Evolutionary conservation across 495 filamentous ascomycete genomes (phyloP), one percentile per base, ranked within the genome.

Genomic region (Hyaloscypha hepaticicola): DNA sequence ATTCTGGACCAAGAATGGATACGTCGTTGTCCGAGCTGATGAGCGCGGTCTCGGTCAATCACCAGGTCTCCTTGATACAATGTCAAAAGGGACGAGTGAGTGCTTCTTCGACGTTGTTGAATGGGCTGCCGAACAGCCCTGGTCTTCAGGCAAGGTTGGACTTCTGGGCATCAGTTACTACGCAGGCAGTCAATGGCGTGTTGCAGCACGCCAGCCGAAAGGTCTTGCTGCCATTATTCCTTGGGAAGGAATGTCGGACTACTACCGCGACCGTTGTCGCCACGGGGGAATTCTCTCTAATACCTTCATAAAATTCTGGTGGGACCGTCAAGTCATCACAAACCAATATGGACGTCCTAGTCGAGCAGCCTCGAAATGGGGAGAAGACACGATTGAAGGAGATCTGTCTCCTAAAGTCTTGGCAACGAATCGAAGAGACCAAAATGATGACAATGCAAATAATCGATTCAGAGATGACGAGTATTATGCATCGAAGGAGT

Each of bases 271-370:
- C 55, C 61, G 69, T 7, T 65, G 65, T 63, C 34, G 69, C 4
- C 87, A 89, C 62, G 88, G 88, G 2, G 88, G 87, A 1, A 88
- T 90, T 49, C 72, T 87, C 28, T 86, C 83, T 0, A 83, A 88
- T 69, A 73, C 72, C 2, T 89, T 88, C 71, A 87, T 89, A 66
- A 73, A 78, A 38, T 82, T 85, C 62, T 88, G 86, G 86, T 88
- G 86, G 86, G 77, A 87, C 70, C 77, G 85, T 0, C 86, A 89
- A 72, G 84, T 88, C 3, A 66, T 84, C 19, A 70, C 73, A 8
- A 88, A 89, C 67, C 88, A 90, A 73, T 90, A 90, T 66, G 87
- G 88, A 1, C 67, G 61, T 1, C 70, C 76, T 0, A 77, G 77
- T 2, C 70, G 79, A 25, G 73, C 70, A 1, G 79, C 72, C 19